Evolutionary conservation across 495 filamentous ascomycete genomes (phyloP).

Genomic region (Baudoinia panamericana): DNA sequence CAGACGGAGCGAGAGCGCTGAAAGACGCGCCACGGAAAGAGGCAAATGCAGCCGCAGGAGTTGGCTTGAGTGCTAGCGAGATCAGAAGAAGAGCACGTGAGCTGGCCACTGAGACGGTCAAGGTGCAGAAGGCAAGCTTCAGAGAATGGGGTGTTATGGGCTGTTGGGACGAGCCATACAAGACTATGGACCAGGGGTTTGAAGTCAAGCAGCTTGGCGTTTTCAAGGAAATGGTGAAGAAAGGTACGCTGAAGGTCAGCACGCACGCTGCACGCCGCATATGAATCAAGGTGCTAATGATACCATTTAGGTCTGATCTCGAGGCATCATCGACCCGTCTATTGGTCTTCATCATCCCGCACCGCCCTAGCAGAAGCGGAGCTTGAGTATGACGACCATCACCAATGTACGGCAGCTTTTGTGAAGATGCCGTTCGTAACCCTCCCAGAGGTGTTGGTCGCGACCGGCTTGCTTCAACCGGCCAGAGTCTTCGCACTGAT

Average conservation of each 20-base stretch:
- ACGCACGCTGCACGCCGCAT: neutral
- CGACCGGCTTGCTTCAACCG: slow-evolving; percentile 3
- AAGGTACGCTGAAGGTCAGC: slow-evolving; percentile 33
- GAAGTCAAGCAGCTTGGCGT: slow-evolving; percentile 76
- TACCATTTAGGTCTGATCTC: slow-evolving; percentile 53
- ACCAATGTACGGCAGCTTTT: slow-evolving; percentile 67
- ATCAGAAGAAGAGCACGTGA: slow-evolving; percentile 60
- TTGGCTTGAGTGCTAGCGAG: slow-evolving; percentile 29
- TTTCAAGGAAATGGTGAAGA: slow-evolving; percentile 73
- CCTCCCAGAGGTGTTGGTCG: slow-evolving; percentile 35
- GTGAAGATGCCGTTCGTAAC: slow-evolving; percentile 59
- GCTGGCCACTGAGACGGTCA: slow-evolving; percentile 61
- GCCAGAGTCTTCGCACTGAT: slow-evolving; percentile 56
- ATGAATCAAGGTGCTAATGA: neutral
- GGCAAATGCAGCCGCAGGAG: slow-evolving; percentile 1
- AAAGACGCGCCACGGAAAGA: slow-evolving; percentile 12
- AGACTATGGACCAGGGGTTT: slow-evolving; percentile 79
- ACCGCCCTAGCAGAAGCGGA: slow-evolving; percentile 93
- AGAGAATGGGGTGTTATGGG: slow-evolving; percentile 77
- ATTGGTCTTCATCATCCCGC: slow-evolving; percentile 85
- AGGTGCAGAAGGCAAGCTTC: slow-evolving; percentile 73
- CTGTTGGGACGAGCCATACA: slow-evolving; percentile 86
- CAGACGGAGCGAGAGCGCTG: slow-evolving; percentile 18
- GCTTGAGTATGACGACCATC: slow-evolving; percentile 81
- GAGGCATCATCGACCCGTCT: slow-evolving; percentile 79